A percentile compares a stretch with the other conserved stretches of the same genome.
These are phyloP conservation scores for Sanghuangporus baumii DNA, from an alignment of 1,284 basidiomycete genomes.

Conservation along the genomic window DNA sequence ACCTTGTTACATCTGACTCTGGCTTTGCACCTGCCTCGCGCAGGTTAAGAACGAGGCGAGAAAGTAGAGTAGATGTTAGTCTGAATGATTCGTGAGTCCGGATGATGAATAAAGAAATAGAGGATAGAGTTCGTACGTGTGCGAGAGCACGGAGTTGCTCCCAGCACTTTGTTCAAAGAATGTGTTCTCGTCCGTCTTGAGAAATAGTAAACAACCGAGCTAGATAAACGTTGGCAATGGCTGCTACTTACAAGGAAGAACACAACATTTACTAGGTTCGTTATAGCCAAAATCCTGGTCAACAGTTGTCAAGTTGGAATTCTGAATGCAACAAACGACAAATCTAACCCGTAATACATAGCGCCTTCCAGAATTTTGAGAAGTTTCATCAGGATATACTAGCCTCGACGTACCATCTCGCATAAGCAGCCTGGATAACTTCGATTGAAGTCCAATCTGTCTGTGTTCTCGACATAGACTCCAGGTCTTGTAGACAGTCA, in stretches of 20 bases:
- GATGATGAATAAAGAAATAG: not conserved
- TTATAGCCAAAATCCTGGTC: conserved; percentile 7
- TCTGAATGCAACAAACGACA: not conserved
- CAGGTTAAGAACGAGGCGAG: conserved; percentile 15
- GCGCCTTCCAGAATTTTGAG: not conserved
- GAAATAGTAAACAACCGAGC: not conserved
- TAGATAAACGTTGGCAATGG: not conserved
- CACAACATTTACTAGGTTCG: conserved; percentile 13
- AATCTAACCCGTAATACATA: conserved; percentile 9
- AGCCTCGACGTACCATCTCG: conserved; percentile 12
- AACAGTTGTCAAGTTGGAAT: not conserved
- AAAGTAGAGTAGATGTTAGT: conserved; percentile 10
- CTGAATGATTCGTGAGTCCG: not conserved
- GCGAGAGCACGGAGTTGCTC: conserved; percentile 12
- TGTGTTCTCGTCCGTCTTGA: not conserved
- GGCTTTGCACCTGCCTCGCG: not conserved
- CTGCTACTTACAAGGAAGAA: conserved; percentile 7
- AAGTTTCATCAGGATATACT: not conserved
- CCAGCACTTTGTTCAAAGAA: conserved; percentile 15
- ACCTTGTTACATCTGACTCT: not conserved
- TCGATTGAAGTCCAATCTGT: conserved; percentile 1
- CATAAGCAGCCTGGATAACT: conserved; percentile 2
- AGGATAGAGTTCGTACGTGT: conserved; percentile 9
- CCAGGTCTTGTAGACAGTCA: conserved; percentile 12
- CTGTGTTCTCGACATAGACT: not conserved